Conservation (phyloP, 2,329 filamentous ascomycete species). For the Talaromyces piceae region DNA sequence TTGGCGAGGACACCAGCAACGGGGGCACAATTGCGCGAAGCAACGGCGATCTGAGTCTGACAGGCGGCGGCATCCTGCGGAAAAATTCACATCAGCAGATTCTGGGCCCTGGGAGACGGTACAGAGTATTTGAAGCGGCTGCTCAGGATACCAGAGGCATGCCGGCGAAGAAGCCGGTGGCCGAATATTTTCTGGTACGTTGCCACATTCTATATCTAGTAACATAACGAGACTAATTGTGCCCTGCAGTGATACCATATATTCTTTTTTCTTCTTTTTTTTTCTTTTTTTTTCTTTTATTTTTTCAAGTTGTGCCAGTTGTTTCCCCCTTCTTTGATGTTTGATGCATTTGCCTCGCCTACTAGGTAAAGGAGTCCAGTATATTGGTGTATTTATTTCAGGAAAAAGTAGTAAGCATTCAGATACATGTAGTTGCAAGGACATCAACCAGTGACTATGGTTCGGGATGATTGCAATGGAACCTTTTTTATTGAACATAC, state of each 20-base stretch:
- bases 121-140: constrained; percentile 92
- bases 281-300: background rate
- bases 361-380: background rate
- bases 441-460: background rate
- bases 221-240: too few relatives aligned
- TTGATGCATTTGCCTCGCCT: background rate
- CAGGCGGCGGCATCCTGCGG: constrained; percentile 43
- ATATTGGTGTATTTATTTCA: background rate
- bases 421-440: background rate
- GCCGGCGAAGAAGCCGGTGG: constrained; percentile 97
- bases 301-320: background rate
- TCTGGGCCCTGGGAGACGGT: constrained; percentile 73
- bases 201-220: background rate
- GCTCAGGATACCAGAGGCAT: constrained; percentile 94
- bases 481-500: too few relatives aligned
- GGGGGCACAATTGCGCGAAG: constrained; percentile 61
- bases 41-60: constrained; percentile 38
- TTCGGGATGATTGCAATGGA: too few relatives aligned
- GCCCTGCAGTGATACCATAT: constrained; percentile 5
- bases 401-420: background rate
- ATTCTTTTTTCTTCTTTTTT: background rate
- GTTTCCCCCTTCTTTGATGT: background rate
- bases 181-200: constrained; percentile 78
- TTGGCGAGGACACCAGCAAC: constrained; percentile 79
- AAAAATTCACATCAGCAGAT: constrained; percentile 36